A percentile compares a stretch with the other conserved stretches of the same genome.
These are phyloP conservation scores for Raphanus sativus DNA, from an alignment of 345 rosid species.

Conservation along the genomic window DNA sequence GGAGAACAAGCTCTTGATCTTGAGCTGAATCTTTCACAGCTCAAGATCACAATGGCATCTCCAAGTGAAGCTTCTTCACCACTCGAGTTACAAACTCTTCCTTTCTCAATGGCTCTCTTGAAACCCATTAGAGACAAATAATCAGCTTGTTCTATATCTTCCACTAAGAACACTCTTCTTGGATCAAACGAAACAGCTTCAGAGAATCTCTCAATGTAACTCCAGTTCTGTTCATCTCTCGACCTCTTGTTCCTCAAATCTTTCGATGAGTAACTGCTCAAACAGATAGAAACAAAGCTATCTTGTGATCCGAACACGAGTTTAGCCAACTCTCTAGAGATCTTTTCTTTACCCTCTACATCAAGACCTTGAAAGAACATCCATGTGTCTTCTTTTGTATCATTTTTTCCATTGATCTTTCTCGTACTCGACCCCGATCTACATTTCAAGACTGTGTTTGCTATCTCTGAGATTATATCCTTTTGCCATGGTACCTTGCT, in stretches of 20 bases:
- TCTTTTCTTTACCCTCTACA: slow-evolving; percentile 62
- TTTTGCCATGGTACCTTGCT: slow-evolving; percentile 73
- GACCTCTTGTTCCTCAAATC: slow-evolving; percentile 64
- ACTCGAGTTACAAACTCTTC: slow-evolving; percentile 44
- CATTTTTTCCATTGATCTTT: slow-evolving; percentile 36
- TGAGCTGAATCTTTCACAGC: slow-evolving; percentile 73
- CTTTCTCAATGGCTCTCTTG: slow-evolving; percentile 72
- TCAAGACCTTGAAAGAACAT: slow-evolving; percentile 74
- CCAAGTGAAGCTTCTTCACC: slow-evolving; percentile 55
- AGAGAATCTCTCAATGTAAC: slow-evolving; percentile 62
- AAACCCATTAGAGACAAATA: slow-evolving; percentile 60
- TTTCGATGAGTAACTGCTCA: slow-evolving; percentile 66
- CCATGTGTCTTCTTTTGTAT: slow-evolving; percentile 73
- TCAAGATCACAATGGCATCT: slow-evolving; percentile 74
- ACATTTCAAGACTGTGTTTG: slow-evolving; percentile 58
- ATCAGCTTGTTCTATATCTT: slow-evolving; percentile 78
- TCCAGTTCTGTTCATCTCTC: slow-evolving; percentile 54
- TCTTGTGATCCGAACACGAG: slow-evolving; percentile 58
- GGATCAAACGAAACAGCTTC: slow-evolving; percentile 66
- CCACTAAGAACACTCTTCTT: slow-evolving; percentile 73
- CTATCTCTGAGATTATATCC: slow-evolving; percentile 56
- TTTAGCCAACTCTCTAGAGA: slow-evolving; percentile 68
- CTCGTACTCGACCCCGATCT: slow-evolving; percentile 61
- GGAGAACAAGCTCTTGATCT: slow-evolving; percentile 79
- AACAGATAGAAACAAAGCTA: slow-evolving; percentile 48